Base-by-base conservation (phyloP, 306 rosid genomes). In the Lathyrus tuberosus region DNA sequence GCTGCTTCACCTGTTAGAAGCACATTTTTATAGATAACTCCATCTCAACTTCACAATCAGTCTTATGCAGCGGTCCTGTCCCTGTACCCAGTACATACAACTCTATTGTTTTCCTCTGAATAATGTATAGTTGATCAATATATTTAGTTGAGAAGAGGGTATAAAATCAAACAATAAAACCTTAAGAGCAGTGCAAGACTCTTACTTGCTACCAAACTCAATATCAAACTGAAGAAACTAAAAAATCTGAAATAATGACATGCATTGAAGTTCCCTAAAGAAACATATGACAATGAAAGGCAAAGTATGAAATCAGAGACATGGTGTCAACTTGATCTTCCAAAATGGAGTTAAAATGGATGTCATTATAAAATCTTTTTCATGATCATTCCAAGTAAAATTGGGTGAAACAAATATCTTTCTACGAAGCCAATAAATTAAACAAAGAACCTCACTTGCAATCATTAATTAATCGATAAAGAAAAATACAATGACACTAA, bases 361-460 rank as follows among this genome's bases (percentile, higher is more conserved):
- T 68, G 28, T 66, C 65, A 20, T 3, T 16, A 33, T 22, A 30
- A 53, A 14, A 10, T 14, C 8, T 18, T 64, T 30, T 53, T 20
- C 35, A 33, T 35, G 15, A 37, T 18, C 22, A 57, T 35, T 56
- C 40, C 16, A 71, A 79, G 67, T 20, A 40, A 62, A 62, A n/a
- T 6, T 37, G n/a, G n/a, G n/a, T n/a, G n/a, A n/a, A n/a, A n/a
- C n/a, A n/a, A n/a, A n/a, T n/a, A n/a, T n/a, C n/a, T n/a, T n/a
- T n/a, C n/a, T n/a, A n/a, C n/a, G n/a, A n/a, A n/a, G n/a, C n/a
- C n/a, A n/a, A n/a, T n/a, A 10, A 5, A 3, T 51, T 12, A 63
- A 37, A 54, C 69, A 47, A 74, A 66, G 31, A 77, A 59, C 67
- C 62, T 16, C 14, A 7, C 24, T 40, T 71, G 62, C 51, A 31